These are phyloP conservation scores for Saraca asoca DNA, from an alignment of 331 rosid species.

Conservation along the genomic window DNA sequence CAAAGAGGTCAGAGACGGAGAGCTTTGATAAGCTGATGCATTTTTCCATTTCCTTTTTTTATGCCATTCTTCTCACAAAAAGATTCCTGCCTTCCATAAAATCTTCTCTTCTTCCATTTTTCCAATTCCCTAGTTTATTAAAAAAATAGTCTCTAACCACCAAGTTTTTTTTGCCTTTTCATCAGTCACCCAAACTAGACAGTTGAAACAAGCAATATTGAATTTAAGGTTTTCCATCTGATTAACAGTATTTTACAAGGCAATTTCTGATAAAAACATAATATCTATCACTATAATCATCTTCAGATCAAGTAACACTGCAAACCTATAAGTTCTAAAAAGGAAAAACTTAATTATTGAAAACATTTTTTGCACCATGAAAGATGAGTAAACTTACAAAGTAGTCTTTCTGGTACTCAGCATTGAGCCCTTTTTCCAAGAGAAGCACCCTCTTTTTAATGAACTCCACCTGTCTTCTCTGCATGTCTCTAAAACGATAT, in stretches of 20 bases:
- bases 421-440: constrained; percentile 91
- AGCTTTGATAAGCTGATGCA: no score
- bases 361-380: constrained; percentile 17
- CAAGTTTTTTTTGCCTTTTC: not conserved
- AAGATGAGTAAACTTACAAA: constrained; percentile 58
- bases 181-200: not conserved
- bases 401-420: constrained; percentile 87
- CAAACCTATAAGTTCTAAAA: no score
- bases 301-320: no score
- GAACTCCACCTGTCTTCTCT: constrained; percentile 91
- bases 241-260: constrained; percentile 12
- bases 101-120: no score
- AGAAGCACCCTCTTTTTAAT: constrained; percentile 94
- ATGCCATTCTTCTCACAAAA: no score
- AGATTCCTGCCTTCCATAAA: no score
- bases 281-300: constrained; percentile 6
- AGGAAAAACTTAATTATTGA: not conserved
- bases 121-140: not conserved
- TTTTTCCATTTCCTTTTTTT: no score
- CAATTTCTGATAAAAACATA: constrained; percentile 4
- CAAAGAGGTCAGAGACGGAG: no score
- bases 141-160: not conserved
- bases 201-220: constrained; percentile 13
- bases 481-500: constrained; percentile 91
- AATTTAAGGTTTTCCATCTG: constrained; percentile 13